Evolutionary conservation across 2,329 filamentous ascomycete species (phyloP).

Genomic region (Fusarium bactridioides): DNA sequence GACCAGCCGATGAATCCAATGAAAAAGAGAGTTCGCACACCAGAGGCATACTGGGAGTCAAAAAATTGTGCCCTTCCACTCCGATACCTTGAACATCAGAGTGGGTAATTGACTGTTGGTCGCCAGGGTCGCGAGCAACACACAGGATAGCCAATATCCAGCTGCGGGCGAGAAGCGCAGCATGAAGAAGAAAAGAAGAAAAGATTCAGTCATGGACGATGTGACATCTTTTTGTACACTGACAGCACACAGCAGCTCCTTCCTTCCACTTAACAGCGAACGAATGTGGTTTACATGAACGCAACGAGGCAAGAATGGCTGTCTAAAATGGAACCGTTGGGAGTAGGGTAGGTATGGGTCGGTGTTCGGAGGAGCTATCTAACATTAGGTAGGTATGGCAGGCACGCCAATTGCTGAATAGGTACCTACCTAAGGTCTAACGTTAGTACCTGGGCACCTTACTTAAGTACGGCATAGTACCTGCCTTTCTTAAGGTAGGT

Average conservation of each 20-base stretch:
- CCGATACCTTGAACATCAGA: neutral
- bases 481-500: too few species aligned
- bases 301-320: neutral
- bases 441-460: too few species aligned
- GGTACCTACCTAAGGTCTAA: too few species aligned
- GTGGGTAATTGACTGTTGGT: neutral
- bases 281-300: too few species aligned
- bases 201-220: neutral
- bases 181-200: neutral
- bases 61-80: neutral
- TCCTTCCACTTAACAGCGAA: too few species aligned
- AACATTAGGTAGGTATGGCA: too few species aligned
- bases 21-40: neutral
- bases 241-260: neutral
- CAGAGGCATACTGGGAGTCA: neutral
- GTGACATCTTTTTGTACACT: neutral
- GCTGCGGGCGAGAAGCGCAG: neutral
- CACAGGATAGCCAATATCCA: neutral
- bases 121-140: neutral
- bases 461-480: too few species aligned
- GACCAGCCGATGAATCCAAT: slow-evolving; percentile 1
- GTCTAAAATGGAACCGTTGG: neutral
- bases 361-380: too few species aligned
- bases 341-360: too few species aligned
- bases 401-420: too few species aligned